Evolutionary conservation across 805 yeast genomes (phyloP), one percentile per base, ranked within the genome.

Genomic region (Schwanniomyces polymorphus): DNA sequence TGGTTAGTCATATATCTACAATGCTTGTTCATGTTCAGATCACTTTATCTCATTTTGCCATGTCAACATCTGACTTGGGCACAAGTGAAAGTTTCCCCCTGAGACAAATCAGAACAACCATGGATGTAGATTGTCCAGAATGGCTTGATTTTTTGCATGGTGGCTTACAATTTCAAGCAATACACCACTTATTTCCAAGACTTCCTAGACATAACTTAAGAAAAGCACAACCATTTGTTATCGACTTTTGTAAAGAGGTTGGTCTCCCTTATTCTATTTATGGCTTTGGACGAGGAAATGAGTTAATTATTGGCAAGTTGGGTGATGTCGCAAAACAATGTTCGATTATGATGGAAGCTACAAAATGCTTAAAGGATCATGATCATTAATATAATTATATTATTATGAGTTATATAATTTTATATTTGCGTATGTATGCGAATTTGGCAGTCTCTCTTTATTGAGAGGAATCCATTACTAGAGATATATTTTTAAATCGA

Each of bases 1-100:
- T 89, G 75, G 81, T 88, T 5, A 84, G 91, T 37, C 96, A 90
- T 57, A 60, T 88, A 7, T 78, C 88, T 10, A 87, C 97, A 2
- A 88, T 89, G 95, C 77, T 91, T 33, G 92, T 90, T n/a, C 97
- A 90, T 64, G 96, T 90, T 27, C 97, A 91, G 63, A 90, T 90
- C 66, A 88, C 96, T 0, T 74, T 90, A 38, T 84, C 91, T 11
- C 97, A 90, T 64, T 90, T 90, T 71, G 96, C 96, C 31, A 91
- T 90, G 96, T 87, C 96, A 1, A 91, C 97, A 0, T 78, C 94
- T 5, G 96, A 90, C 59, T 69, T 90, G 14, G 97, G 97, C 1
- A 78, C 81, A 7, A 78, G 85, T 38, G 97, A 90, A 63, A 77
- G 90, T 7, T 90, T 90, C 59, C 80, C 85, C 0, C 84, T 86